A percentile compares a stretch with the other conserved stretches of the same genome.
These are phyloP conservation scores for Epichloe hybrida DNA, from an alignment of 2,329 filamentous ascomycete genomes.

Conservation along the genomic window DNA sequence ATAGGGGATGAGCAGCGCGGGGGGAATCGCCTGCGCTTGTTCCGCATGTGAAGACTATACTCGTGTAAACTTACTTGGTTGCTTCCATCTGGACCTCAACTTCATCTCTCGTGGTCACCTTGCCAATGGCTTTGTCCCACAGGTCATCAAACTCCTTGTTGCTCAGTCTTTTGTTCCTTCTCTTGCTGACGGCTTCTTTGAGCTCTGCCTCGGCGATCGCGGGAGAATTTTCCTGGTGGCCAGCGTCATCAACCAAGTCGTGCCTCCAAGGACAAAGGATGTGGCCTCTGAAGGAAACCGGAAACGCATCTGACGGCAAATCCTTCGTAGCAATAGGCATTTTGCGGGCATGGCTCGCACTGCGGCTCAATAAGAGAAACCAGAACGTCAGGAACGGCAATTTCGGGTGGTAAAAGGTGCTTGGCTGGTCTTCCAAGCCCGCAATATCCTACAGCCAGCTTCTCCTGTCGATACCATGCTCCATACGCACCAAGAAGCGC, in stretches of 20 bases:
- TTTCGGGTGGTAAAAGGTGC: conserved; percentile 35
- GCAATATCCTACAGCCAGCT: conserved; percentile 91
- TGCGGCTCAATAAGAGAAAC: conserved; percentile 57
- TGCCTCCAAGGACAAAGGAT: conserved; percentile 72
- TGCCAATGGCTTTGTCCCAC: conserved; percentile 60
- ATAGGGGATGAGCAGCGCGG: not conserved
- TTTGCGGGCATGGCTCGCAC: conserved; percentile 80
- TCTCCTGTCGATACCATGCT: conserved; percentile 84
- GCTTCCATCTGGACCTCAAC: conserved; percentile 31
- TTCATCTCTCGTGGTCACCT: conserved; percentile 51
- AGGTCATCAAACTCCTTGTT: conserved; percentile 87
- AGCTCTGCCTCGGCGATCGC: conserved; percentile 55
- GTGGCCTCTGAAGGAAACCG: conserved; percentile 74
- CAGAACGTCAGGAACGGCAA: conserved; percentile 57
- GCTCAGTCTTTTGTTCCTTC: conserved; percentile 70
- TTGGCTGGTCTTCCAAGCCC: conserved; percentile 58
- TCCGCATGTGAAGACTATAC: conserved; percentile 6
- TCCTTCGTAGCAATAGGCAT: conserved; percentile 76
- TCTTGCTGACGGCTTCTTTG: conserved; percentile 61
- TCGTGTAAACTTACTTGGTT: conserved; percentile 36
- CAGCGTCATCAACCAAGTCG: conserved; percentile 49
- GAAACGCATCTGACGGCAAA: conserved; percentile 69
- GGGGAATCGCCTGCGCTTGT: not conserved
- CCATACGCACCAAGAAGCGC: conserved; percentile 60
- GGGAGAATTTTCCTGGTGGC: conserved; percentile 44